A percentile compares a stretch with the other conserved stretches of the same genome.
Evolutionary conservation across 768 basidiomycete species (phyloP).

Genomic region (Suillus hirtellus): DNA sequence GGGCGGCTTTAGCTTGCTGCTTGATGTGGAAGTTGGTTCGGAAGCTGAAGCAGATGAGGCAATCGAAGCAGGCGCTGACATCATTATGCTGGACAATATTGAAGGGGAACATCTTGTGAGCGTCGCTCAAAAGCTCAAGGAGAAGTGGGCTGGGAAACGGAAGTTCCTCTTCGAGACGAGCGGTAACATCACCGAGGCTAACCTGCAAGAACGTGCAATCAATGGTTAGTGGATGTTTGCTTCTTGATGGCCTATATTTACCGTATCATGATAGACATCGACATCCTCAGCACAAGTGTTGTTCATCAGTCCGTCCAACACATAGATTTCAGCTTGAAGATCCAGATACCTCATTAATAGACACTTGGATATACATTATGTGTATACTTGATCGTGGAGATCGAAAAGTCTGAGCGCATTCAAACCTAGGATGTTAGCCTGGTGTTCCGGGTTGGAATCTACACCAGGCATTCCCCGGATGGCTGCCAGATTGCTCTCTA

Average conservation of each 20-base stretch:
- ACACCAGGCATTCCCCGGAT: slow-evolving; percentile 55
- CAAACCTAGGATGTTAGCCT: slow-evolving; percentile 62
- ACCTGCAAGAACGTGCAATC: slow-evolving; percentile 77
- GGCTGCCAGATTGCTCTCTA: slow-evolving; percentile 82
- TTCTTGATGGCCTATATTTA: neutral
- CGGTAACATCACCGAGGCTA: slow-evolving; percentile 90
- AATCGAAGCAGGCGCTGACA: slow-evolving; percentile 93
- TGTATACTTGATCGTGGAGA: slow-evolving; percentile 32
- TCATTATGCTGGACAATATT: slow-evolving; percentile 95
- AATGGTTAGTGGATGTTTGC: slow-evolving; percentile 57
- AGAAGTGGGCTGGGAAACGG: slow-evolving; percentile 76
- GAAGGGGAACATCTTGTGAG: slow-evolving; percentile 69
- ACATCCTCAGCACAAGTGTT: slow-evolving; percentile 88
- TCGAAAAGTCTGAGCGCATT: slow-evolving; percentile 77
- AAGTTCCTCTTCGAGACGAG: slow-evolving; percentile 93
- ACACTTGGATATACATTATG: slow-evolving; percentile 3
- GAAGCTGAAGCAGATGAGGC: slow-evolving; percentile 94
- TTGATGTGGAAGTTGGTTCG: slow-evolving; percentile 91
- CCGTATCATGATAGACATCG: slow-evolving; percentile 65
- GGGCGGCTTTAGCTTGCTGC: slow-evolving; percentile 86
- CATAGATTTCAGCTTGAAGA: slow-evolving; percentile 96
- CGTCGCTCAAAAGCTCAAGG: slow-evolving; percentile 70
- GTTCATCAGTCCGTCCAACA: slow-evolving; percentile 93
- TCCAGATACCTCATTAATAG: slow-evolving; percentile 61
- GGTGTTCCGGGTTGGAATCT: slow-evolving; percentile 57